Percentiles rank a stretch among this genome's conserved stretches.
Evolutionary conservation across 257 asterid genomes (phyloP).

Genomic region (Perilla frutescens): DNA sequence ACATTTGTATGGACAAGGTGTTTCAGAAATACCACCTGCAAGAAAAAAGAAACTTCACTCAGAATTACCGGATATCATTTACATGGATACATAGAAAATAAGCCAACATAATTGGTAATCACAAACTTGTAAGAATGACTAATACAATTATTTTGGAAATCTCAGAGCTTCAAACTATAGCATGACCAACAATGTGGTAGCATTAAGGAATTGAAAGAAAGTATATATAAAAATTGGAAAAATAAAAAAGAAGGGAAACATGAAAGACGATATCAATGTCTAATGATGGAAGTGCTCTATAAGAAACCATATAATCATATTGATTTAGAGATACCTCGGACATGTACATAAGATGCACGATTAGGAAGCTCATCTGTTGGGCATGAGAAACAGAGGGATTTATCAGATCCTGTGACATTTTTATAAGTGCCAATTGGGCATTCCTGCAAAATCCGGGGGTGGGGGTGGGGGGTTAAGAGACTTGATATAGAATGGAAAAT

Average conservation of each 20-base stretch:
- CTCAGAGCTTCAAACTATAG: not conserved
- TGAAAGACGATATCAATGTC: conserved; percentile 28
- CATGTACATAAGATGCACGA: conserved; percentile 75
- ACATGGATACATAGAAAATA: too few relatives aligned
- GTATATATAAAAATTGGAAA: not conserved
- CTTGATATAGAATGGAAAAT: conserved; percentile 19
- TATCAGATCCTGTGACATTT: conserved; percentile 90
- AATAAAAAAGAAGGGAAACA: too few relatives aligned
- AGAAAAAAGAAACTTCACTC: conserved; percentile 35
- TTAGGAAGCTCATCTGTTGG: conserved; percentile 79
- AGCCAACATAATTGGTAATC: too few relatives aligned
- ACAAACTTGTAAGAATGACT: too few relatives aligned
- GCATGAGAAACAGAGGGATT: conserved; percentile 79
- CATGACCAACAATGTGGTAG: conserved; percentile 28
- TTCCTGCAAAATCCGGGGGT: conserved; percentile 62
- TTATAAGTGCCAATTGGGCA: conserved; percentile 94
- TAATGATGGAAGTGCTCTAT: conserved; percentile 8
- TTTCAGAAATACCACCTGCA: conserved; percentile 88
- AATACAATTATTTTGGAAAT: too few relatives aligned
- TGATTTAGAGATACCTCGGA: conserved; percentile 72
- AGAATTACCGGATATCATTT: conserved; percentile 23
- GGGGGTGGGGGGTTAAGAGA: too few relatives aligned
- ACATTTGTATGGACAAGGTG: conserved; percentile 96
- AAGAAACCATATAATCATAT: conserved; percentile 26
- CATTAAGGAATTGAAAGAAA: not conserved